Evolutionary conservation across 768 basidiomycete genomes (phyloP).

Genomic region (Hericium coralloides): DNA sequence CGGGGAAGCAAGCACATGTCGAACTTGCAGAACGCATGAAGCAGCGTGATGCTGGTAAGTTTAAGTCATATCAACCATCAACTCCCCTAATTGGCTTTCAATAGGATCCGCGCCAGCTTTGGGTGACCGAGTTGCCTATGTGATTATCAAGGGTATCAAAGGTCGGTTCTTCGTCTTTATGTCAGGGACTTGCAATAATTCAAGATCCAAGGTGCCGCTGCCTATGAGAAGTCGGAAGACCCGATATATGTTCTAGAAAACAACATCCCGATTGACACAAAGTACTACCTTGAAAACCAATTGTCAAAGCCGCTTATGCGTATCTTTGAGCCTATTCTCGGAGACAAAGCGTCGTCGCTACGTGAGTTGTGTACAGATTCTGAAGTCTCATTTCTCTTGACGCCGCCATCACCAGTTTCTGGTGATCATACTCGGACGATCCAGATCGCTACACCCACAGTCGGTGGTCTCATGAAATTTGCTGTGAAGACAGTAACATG

Average conservation of each 20-base stretch:
- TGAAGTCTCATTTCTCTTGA: background rate
- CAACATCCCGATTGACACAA: slow-evolving; percentile 95
- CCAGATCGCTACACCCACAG: slow-evolving; percentile 91
- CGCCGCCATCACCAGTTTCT: slow-evolving; percentile 47
- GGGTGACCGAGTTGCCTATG: slow-evolving; percentile 98
- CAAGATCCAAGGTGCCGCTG: slow-evolving; percentile 68
- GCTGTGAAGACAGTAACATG: slow-evolving; percentile 95
- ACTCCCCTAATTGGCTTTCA: background rate
- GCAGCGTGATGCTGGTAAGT: slow-evolving; percentile 80
- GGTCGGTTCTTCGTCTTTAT: slow-evolving; percentile 30
- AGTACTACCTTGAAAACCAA: slow-evolving; percentile 97
- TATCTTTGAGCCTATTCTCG: slow-evolving; percentile 96
- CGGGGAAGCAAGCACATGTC: slow-evolving; percentile 92
- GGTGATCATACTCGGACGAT: slow-evolving; percentile 96
- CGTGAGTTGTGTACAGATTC: slow-evolving; percentile 36
- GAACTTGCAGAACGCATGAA: slow-evolving; percentile 95
- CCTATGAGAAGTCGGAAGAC: slow-evolving; percentile 98
- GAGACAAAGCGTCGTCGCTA: slow-evolving; percentile 80
- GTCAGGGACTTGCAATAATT: background rate
- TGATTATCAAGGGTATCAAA: slow-evolving; percentile 95
- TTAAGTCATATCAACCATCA: background rate
- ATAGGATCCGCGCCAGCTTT: slow-evolving; percentile 91
- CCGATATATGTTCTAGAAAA: slow-evolving; percentile 96
- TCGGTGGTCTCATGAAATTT: slow-evolving; percentile 98
- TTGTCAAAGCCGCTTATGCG: slow-evolving; percentile 93